Base-by-base conservation (phyloP, 805 yeast species). In the Starmera quercuum region DNA sequence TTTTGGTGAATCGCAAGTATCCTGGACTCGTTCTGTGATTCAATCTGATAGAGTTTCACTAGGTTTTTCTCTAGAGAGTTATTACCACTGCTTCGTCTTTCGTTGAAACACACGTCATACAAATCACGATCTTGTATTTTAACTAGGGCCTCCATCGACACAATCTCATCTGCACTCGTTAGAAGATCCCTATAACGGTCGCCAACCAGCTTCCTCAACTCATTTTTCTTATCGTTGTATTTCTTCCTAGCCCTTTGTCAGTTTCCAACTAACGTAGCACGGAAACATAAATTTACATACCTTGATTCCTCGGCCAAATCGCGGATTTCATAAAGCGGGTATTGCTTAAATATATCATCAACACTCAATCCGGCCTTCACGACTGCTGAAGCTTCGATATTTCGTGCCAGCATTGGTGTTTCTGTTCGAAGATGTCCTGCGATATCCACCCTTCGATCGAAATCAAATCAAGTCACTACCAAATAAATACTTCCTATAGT, bases 121-220 rank as follows among this genome's bases (percentile, higher is more conserved):
- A 51, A 36, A 13, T 30, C 24, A 7, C 12, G n/a, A 37, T 51
- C 56, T 22, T 44, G 42, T 3, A 5, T 5, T 22, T 42, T 36
- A 6, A 48, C 37, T 2, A 45, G n/a, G 4, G 28, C 33, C 13
- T 49, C 38, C 51, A 49, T 49, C 7, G 35, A 38, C 8, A 46
- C 43, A 9, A 51, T 51, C 28, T 39, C 35, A 29, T 51, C 54
- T n/a, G 52, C 53, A 1, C 51, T 49, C 5, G 40, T 32, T 5
- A 51, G 26, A 4, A 51, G 32, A 20, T 51, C 53, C 29, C 54
- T 35, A 29, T 51, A 51, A 27, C 50, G 46, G 5, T 42, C 40
- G 6, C 49, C 47, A 6, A 51, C 56, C 8, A 51, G 35, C 4
- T 33, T 38, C 21, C 51, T 37, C 6, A 51, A 28, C 18, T 49